Conservation (phyloP, 257 asterid genomes). For the Lithospermum erythrorhizon region DNA sequence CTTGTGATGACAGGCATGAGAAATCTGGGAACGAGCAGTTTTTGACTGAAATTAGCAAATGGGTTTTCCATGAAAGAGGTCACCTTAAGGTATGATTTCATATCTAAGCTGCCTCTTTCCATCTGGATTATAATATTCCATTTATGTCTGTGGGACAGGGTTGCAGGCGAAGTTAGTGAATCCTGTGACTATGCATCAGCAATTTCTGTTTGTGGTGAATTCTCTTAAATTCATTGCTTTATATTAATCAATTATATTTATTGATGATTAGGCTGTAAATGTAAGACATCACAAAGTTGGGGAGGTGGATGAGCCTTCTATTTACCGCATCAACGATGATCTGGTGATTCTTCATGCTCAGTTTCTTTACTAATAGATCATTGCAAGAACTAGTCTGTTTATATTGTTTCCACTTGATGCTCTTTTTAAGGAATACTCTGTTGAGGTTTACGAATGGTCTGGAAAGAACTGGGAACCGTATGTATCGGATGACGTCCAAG, state of each 20-base stretch:
- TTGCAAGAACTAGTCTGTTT: background rate
- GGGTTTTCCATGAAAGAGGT: constrained; percentile 90
- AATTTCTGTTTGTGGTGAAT: background rate
- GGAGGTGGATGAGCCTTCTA: constrained; percentile 61
- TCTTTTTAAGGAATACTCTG: constrained; percentile 46
- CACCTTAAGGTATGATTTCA: constrained; percentile 56
- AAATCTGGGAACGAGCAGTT: constrained; percentile 82
- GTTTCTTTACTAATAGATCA: constrained; percentile 1
- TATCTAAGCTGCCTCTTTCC: background rate
- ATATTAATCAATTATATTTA: background rate
- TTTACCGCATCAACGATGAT: constrained; percentile 73
- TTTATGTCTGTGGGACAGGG: background rate
- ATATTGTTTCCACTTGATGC: constrained; percentile 4
- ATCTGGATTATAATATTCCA: background rate
- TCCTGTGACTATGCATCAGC: background rate
- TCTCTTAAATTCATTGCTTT: background rate
- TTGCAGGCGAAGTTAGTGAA: no score
- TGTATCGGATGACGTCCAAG: constrained; percentile 69
- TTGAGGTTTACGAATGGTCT: constrained; percentile 72
- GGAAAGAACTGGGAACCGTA: constrained; percentile 74
- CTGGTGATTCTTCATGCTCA: constrained; percentile 39
- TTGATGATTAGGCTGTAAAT: constrained; percentile 46
- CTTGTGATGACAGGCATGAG: constrained; percentile 35
- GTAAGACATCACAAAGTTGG: constrained; percentile 67
- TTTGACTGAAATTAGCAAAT: constrained; percentile 63